Evolutionary conservation across 331 rosid genomes (phyloP).

Genomic region (Phaseolus coccineus): DNA sequence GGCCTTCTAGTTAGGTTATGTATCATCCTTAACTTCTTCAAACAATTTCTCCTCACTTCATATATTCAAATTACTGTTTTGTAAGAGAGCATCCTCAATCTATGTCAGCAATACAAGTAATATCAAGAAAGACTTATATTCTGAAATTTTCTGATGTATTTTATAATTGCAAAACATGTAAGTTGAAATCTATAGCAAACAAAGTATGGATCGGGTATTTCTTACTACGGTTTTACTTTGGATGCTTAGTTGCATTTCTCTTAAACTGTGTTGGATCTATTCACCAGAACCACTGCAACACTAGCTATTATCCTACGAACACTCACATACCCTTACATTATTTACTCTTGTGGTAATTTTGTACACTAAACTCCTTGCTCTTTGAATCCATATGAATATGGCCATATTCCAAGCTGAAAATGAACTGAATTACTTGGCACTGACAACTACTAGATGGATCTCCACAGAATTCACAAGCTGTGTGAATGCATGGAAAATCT

Average conservation of each 20-base stretch:
- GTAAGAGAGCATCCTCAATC: slow-evolving; percentile 33
- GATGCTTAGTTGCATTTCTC: slow-evolving; percentile 11
- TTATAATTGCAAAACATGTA: slow-evolving; percentile 12
- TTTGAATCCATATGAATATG: slow-evolving; percentile 38
- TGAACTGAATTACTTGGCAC: slow-evolving; percentile 42
- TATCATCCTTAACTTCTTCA: slow-evolving; percentile 19
- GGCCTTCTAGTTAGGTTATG: slow-evolving; percentile 44
- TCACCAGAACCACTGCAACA: slow-evolving; percentile 19
- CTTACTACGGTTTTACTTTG: slow-evolving; percentile 23
- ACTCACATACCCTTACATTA: slow-evolving; percentile 43
- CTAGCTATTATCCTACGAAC: slow-evolving; percentile 45
- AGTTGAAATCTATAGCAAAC: slow-evolving; percentile 51
- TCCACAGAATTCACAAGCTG: slow-evolving; percentile 43
- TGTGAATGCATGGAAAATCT: background rate
- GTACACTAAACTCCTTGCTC: slow-evolving; percentile 16
- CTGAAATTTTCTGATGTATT: slow-evolving; percentile 27
- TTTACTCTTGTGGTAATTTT: slow-evolving; percentile 3
- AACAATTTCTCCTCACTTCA: slow-evolving; percentile 24
- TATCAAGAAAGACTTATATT: slow-evolving; percentile 28
- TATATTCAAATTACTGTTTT: slow-evolving; percentile 41
- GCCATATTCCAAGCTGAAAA: slow-evolving; percentile 38
- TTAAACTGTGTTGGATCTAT: background rate
- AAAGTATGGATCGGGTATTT: slow-evolving; percentile 46
- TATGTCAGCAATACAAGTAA: slow-evolving; percentile 35
- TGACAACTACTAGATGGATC: slow-evolving; percentile 51